phyloP scores from a whole-genome alignment of 2,329 filamentous ascomycete species.

The Penicillium hordei region DNA sequence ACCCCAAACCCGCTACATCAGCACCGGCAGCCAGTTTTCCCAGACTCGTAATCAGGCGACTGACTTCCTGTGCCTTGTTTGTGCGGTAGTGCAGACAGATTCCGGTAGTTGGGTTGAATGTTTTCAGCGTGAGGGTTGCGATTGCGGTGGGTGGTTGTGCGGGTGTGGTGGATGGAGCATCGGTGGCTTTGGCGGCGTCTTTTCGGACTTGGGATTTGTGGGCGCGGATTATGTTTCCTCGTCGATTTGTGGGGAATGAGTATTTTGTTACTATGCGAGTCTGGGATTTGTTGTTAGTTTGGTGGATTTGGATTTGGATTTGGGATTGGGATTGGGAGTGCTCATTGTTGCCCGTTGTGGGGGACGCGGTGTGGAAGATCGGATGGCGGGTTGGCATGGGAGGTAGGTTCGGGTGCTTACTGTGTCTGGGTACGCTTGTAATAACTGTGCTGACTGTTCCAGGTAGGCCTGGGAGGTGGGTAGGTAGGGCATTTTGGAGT shows the following conservation, averaged over 20 bases:
- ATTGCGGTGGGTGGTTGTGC: constrained; percentile 56
- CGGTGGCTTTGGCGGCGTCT: constrained; percentile 18
- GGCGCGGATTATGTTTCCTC: constrained; percentile 28
- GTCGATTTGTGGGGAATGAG: constrained; percentile 55
- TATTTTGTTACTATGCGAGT: constrained; percentile 92
- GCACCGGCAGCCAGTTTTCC: constrained; percentile 70
- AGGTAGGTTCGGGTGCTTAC: constrained; percentile 52
- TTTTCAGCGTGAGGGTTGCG: constrained; percentile 79
- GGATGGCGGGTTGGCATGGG: no score
- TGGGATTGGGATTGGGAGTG: background rate
- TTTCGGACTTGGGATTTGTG: constrained; percentile 35
- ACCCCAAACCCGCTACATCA: constrained; percentile 58
- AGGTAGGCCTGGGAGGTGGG: constrained; percentile 87
- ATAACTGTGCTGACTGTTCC: constrained; percentile 77
- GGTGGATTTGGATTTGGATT: background rate
- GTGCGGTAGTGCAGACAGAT: constrained; percentile 88
- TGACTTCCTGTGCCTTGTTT: constrained; percentile 73
- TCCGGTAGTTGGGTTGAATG: constrained; percentile 80
- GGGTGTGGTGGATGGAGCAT: constrained; percentile 50
- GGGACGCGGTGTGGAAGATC: background rate
- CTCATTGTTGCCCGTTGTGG: constrained; percentile 2
- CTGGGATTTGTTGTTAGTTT: constrained; percentile 48
- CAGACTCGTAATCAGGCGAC: constrained; percentile 73
- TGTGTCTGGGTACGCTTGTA: constrained; percentile 80
- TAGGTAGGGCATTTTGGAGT: constrained; percentile 70